phyloP scores from a whole-genome alignment of 2,329 filamentous ascomycete genomes.

The Penicillium sp. region DNA sequence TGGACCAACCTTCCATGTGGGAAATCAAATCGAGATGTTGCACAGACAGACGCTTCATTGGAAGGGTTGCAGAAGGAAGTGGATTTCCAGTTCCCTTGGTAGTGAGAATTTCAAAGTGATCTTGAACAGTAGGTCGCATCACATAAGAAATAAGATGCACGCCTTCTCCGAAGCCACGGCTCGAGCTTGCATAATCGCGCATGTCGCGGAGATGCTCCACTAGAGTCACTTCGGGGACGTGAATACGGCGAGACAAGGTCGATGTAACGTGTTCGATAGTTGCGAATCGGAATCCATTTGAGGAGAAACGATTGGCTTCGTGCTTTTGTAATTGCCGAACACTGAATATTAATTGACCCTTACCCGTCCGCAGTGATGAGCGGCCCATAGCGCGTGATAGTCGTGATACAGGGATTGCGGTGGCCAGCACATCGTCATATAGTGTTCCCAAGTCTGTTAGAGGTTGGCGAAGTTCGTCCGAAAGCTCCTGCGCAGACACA shows the following conservation, averaged over 20 bases:
- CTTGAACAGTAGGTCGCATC: constrained; percentile 56
- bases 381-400: constrained; percentile 38
- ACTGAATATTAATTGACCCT: constrained; percentile 81
- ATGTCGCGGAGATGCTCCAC: constrained; percentile 68
- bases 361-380: constrained; percentile 54
- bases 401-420: constrained; percentile 55
- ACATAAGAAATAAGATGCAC: constrained; percentile 53
- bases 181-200: constrained; percentile 58
- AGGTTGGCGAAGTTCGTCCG: constrained; percentile 67
- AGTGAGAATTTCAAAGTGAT: constrained; percentile 69
- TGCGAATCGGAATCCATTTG: constrained; percentile 80
- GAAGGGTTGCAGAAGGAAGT: constrained; percentile 65
- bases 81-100: constrained; percentile 62
- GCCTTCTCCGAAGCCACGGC: constrained; percentile 42
- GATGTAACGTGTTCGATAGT: constrained; percentile 70
- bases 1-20: constrained; percentile 49
- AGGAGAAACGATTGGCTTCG: constrained; percentile 69
- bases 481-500: constrained; percentile 75
- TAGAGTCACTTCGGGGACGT: constrained; percentile 70
- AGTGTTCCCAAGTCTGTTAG: constrained; percentile 70
- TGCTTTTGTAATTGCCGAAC: constrained; percentile 66
- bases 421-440: constrained; percentile 77
- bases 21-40: constrained; percentile 62
- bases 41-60: constrained; percentile 59
- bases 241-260: constrained; percentile 74